phyloP scores from a whole-genome alignment of 208 protist species.

The Trypanosoma rangeli region DNA sequence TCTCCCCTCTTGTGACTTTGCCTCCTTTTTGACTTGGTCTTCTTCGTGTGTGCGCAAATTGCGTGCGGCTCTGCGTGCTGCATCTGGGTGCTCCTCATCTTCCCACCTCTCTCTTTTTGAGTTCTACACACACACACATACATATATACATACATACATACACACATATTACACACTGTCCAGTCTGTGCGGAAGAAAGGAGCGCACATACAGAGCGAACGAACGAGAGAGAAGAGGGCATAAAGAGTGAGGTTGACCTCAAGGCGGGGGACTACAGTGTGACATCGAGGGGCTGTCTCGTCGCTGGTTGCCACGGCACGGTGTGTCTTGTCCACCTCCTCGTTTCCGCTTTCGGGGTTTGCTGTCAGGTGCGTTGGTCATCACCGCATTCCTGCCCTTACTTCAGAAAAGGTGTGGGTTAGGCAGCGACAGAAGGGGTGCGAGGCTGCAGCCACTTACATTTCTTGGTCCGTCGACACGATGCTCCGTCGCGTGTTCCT shows the following conservation, averaged over 20 bases:
- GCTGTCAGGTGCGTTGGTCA: neutral
- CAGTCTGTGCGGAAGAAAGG: neutral
- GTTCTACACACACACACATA: neutral
- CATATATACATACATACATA: slow-evolving; percentile 5
- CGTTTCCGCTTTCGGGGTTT: neutral
- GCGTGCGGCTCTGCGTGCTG: neutral
- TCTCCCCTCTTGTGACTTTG: too few species aligned
- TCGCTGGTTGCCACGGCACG: too few species aligned
- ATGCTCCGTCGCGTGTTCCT: slow-evolving; percentile 31
- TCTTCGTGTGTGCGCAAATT: neutral
- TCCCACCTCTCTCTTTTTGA: neutral
- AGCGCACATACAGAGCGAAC: neutral
- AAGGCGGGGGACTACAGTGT: too few species aligned
- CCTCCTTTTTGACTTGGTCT: too few species aligned
- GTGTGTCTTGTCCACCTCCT: too few species aligned
- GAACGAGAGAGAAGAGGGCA: neutral
- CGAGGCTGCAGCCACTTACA: neutral
- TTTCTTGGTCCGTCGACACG: neutral
- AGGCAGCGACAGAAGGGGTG: neutral
- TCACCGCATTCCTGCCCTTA: neutral
- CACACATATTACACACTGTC: neutral
- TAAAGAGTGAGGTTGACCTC: too few species aligned
- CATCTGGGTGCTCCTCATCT: neutral
- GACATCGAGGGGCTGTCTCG: too few species aligned
- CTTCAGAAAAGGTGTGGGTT: neutral